phyloP scores from a whole-genome alignment of 2,329 filamentous ascomycete genomes.

The Myriosclerotinia duriaeana region DNA sequence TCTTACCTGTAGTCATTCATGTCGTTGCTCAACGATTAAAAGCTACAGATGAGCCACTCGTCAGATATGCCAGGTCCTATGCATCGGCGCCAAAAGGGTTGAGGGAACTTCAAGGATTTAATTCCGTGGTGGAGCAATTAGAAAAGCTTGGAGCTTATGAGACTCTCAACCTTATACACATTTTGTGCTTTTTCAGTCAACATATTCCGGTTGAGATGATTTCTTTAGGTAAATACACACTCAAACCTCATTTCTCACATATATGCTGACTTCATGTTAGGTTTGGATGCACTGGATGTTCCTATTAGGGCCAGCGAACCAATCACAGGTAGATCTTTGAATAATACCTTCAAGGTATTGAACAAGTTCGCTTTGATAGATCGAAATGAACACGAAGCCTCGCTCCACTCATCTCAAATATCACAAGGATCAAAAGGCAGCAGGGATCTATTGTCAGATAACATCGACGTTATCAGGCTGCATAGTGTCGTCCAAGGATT shows the following conservation, averaged over 20 bases:
- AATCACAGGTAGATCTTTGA: constrained; percentile 38
- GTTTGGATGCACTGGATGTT: constrained; percentile 49
- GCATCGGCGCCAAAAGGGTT: constrained; percentile 53
- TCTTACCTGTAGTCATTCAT: constrained; percentile 67
- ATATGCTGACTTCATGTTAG: constrained; percentile 36
- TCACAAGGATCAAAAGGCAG: constrained; percentile 44
- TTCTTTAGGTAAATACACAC: constrained; percentile 48
- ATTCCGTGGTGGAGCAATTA: constrained; percentile 51
- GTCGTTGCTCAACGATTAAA: constrained; percentile 62
- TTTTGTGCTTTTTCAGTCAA: constrained; percentile 65
- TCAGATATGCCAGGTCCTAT: constrained; percentile 59
- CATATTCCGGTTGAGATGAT: constrained; percentile 67
- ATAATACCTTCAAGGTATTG: constrained; percentile 51
- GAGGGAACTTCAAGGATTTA: constrained; percentile 50
- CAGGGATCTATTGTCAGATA: constrained; percentile 47
- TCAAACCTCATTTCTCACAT: not conserved
- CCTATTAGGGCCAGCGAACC: constrained; percentile 48
- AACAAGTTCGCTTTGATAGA: constrained; percentile 55
- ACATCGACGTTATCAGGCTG: constrained; percentile 51
- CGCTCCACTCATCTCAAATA: constrained; percentile 28
- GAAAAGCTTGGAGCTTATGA: constrained; percentile 49
- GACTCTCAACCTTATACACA: constrained; percentile 62
- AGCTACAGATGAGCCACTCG: constrained; percentile 59
- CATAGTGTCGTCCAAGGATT: constrained; percentile 56
- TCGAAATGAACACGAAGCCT: constrained; percentile 47